These are phyloP conservation scores for Metarhizium humberi DNA, from an alignment of 2,329 filamentous ascomycete species.

Conservation along the genomic window DNA sequence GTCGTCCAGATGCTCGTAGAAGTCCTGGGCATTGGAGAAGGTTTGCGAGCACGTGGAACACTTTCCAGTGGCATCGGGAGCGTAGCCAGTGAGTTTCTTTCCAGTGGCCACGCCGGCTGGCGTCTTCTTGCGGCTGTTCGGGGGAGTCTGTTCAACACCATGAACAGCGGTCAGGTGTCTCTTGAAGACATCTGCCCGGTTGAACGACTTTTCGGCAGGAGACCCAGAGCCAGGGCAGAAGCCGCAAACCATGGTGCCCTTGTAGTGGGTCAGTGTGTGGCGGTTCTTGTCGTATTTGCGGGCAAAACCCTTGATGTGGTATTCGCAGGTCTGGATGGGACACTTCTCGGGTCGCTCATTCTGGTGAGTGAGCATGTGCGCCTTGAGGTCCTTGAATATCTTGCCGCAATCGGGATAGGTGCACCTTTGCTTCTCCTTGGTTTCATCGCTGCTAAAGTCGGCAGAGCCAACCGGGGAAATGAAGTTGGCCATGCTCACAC, in stretches of 20 bases:
- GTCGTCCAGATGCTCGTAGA: constrained; percentile 92
- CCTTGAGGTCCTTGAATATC: constrained; percentile 83
- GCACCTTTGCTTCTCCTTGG: constrained; percentile 63
- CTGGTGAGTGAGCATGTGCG: constrained; percentile 91
- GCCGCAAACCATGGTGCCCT: constrained; percentile 93
- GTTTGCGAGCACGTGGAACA: constrained; percentile 90
- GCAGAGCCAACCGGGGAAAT: constrained; percentile 50
- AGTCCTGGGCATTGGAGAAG: constrained; percentile 90
- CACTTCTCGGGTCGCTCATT: constrained; percentile 89
- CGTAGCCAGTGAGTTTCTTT: constrained; percentile 63
- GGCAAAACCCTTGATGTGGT: constrained; percentile 85
- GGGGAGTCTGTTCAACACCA: constrained; percentile 84
- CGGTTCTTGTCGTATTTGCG: constrained; percentile 95
- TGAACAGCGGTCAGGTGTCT: constrained; percentile 84
- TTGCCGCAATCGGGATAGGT: constrained; percentile 77
- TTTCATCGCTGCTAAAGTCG: constrained; percentile 54
- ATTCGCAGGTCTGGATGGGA: constrained; percentile 85
- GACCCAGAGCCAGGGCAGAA: constrained; percentile 89
- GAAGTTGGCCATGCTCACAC: constrained; percentile 60
- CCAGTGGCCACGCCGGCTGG: constrained; percentile 27
- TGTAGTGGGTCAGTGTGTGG: constrained; percentile 91
- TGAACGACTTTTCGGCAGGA: constrained; percentile 87
- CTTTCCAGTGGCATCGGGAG: constrained; percentile 77
- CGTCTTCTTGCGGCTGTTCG: constrained; percentile 76
- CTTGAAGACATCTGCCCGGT: constrained; percentile 93